Conservation (phyloP, 2,329 filamentous ascomycete genomes). For the Penicillium capsulatum region DNA sequence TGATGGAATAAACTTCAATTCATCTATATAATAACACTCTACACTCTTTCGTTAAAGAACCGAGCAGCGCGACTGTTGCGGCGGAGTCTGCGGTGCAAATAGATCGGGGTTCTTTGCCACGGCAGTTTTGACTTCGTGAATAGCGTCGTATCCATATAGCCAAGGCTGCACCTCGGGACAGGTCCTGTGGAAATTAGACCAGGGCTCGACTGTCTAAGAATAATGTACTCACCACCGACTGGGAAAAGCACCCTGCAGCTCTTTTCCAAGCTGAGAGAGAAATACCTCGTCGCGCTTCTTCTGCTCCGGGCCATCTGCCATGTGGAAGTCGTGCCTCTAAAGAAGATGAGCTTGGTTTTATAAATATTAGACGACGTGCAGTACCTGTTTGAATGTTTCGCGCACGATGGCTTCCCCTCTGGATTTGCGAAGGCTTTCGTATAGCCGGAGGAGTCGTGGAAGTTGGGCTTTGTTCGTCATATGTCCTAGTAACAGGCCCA, state of each 20-base stretch:
- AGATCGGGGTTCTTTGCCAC: conserved; percentile 22
- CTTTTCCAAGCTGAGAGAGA: conserved; percentile 51
- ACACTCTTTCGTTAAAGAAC: too few species aligned
- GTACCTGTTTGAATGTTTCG: conserved; percentile 56
- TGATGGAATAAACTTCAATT: too few species aligned
- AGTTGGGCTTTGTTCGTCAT: conserved; percentile 45
- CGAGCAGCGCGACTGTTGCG: too few species aligned
- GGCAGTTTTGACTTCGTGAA: conserved; percentile 50
- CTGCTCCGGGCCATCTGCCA: conserved; percentile 55
- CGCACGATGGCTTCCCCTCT: conserved; percentile 54
- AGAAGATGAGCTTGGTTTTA: too few species aligned
- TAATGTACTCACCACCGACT: conserved; percentile 50
- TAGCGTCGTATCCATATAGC: conserved; percentile 62
- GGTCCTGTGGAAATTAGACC: conserved; percentile 47
- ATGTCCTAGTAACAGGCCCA: conserved; percentile 56
- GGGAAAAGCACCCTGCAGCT: conserved; percentile 55
- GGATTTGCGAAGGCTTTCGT: conserved; percentile 46
- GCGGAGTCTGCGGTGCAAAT: conserved; percentile 11
- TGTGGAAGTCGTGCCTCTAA: conserved; percentile 52
- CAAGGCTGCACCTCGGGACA: conserved; percentile 61
- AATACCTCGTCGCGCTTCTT: conserved; percentile 56
- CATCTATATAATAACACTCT: too few species aligned
- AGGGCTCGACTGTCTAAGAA: too few species aligned
- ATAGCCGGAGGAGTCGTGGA: conserved; percentile 42
- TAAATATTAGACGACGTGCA: too few species aligned